Percentiles rank a stretch among this genome's conserved stretches.
These are phyloP conservation scores for Metschnikowia peoriensis DNA, from an alignment of 805 yeast genomes.

Conservation along the genomic window DNA sequence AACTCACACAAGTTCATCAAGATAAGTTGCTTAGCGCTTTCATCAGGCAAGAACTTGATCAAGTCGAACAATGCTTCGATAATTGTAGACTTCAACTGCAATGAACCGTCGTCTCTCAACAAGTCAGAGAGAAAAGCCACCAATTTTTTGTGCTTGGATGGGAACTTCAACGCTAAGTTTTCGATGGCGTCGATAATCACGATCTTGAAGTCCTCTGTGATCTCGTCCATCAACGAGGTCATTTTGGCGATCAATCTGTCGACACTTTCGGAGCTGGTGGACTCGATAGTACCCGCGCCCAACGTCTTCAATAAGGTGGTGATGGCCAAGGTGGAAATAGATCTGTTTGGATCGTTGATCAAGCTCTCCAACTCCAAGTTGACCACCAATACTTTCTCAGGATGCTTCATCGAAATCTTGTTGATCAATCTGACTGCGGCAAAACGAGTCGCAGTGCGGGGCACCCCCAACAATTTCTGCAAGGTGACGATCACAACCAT, in stretches of 20 bases:
- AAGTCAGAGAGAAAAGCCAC: conserved; percentile 77
- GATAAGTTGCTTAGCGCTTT: conserved; percentile 72
- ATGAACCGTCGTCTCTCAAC: conserved; percentile 88
- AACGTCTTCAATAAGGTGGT: conserved; percentile 95
- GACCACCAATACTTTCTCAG: conserved; percentile 75
- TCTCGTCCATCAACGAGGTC: conserved; percentile 85
- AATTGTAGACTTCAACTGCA: conserved; percentile 77
- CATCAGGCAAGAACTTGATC: conserved; percentile 75
- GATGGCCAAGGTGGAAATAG: conserved; percentile 94
- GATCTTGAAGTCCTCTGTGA: conserved; percentile 92
- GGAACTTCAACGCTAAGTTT: conserved; percentile 89
- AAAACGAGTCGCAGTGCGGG: conserved; percentile 85
- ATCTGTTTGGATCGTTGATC: conserved; percentile 84
- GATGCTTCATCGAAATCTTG: conserved; percentile 76
- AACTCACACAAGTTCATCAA: conserved; percentile 90
- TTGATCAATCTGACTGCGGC: conserved; percentile 91
- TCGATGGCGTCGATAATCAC: conserved; percentile 95
- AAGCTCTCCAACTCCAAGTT: conserved; percentile 83
- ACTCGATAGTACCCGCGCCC: conserved; percentile 54
- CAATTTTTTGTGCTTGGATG: conserved; percentile 81
- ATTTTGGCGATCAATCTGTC: conserved; percentile 87
- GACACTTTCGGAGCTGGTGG: conserved; percentile 56
- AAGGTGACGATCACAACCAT: conserved; percentile 70
- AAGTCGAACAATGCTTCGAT: conserved; percentile 92
- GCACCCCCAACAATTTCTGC: conserved; percentile 77